Percentiles rank a stretch among this genome's conserved stretches.
Conservation (phyloP, 805 yeast genomes). For the Cyberlindnera mycetangii region DNA sequence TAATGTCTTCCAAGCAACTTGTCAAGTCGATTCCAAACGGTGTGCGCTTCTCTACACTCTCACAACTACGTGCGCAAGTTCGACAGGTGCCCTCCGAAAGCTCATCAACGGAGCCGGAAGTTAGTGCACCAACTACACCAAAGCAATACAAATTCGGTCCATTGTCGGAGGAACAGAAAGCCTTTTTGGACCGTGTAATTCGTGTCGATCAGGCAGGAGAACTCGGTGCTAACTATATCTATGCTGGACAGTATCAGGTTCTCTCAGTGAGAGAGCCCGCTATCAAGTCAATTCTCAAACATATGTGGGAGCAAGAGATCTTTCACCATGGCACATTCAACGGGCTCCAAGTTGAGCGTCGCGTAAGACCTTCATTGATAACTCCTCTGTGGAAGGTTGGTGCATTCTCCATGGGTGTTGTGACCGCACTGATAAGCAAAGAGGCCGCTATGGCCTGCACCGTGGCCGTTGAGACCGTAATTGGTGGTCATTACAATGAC, state of each 20-base stretch:
- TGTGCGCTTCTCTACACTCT: slow-evolving; percentile 23
- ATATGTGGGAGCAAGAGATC: slow-evolving; percentile 98
- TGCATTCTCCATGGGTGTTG: slow-evolving; percentile 81
- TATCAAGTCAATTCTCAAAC: slow-evolving; percentile 74
- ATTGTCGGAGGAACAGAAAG: slow-evolving; percentile 53
- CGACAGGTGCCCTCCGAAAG: slow-evolving; percentile 3
- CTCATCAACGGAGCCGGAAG: not conserved
- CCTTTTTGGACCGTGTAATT: slow-evolving; percentile 68
- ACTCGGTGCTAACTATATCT: slow-evolving; percentile 90
- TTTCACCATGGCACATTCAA: slow-evolving; percentile 89
- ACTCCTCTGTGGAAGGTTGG: slow-evolving; percentile 95
- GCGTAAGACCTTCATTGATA: slow-evolving; percentile 87
- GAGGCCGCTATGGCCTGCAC: slow-evolving; percentile 99
- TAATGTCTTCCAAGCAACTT: slow-evolving; percentile 9
- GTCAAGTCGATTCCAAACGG: slow-evolving; percentile 13
- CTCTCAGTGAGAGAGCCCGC: slow-evolving; percentile 68
- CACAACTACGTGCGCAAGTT: slow-evolving; percentile 22
- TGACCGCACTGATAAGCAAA: slow-evolving; percentile 81
- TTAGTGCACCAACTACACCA: not conserved
- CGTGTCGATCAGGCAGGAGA: slow-evolving; percentile 99
- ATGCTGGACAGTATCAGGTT: slow-evolving; percentile 84
- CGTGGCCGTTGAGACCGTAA: slow-evolving; percentile 97
- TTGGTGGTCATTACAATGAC: slow-evolving; percentile 92
- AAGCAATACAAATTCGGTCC: slow-evolving; percentile 17
- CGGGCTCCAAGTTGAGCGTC: slow-evolving; percentile 62